Percentiles rank a stretch among this genome's conserved stretches.
phyloP scores from a whole-genome alignment of 257 asterid species.

The Schizonepeta tenuifolia region DNA sequence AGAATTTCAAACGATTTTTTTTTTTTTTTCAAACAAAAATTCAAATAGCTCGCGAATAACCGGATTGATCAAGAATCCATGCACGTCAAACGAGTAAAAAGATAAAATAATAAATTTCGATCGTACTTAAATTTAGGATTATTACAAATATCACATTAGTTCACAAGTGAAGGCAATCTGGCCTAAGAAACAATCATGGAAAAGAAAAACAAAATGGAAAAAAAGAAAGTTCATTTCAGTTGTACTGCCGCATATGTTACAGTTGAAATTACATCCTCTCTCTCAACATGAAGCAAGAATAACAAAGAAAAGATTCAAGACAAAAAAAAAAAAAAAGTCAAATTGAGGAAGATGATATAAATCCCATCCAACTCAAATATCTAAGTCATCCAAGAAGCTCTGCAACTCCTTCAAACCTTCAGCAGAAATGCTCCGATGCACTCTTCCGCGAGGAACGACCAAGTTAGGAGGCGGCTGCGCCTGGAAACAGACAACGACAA shows the following conservation, averaged over 20 bases:
- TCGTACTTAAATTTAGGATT: background rate
- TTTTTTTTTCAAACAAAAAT: too few relatives aligned
- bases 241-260: slow-evolving; percentile 80
- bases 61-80: too few relatives aligned
- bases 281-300: slow-evolving; percentile 49
- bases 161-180: background rate
- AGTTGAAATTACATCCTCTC: slow-evolving; percentile 62
- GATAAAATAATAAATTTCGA: background rate
- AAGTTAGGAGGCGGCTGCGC: slow-evolving; percentile 74
- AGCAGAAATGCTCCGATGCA: slow-evolving; percentile 91
- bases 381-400: slow-evolving; percentile 72
- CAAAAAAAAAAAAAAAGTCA: background rate
- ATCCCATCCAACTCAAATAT: slow-evolving; percentile 47
- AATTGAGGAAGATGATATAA: slow-evolving; percentile 6
- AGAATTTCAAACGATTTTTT: too few relatives aligned
- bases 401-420: slow-evolving; percentile 93
- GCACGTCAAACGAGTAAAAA: too few relatives aligned
- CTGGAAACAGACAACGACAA: slow-evolving; percentile 84
- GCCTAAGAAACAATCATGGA: background rate
- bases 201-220: background rate
- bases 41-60: too few relatives aligned
- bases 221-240: background rate
- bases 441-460: slow-evolving; percentile 76
- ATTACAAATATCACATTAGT: background rate
- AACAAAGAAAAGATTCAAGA: slow-evolving; percentile 1